Conservation (phyloP, 345 rosid genomes). For the Lumnitzera littorea region DNA sequence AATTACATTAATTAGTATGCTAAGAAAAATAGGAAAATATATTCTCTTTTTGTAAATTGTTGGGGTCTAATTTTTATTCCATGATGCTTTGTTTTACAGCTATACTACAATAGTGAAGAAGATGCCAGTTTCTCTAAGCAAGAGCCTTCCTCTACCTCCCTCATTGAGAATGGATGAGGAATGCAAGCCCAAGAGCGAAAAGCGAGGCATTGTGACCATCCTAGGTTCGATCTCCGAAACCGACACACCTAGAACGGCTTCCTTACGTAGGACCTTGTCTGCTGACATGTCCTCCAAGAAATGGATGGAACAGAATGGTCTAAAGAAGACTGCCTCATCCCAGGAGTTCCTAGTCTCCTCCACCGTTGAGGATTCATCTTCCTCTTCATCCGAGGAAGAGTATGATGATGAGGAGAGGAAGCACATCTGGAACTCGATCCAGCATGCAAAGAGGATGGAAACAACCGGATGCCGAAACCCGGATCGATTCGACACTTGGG, state of each 20-base stretch:
- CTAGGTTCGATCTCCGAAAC: slow-evolving; percentile 42
- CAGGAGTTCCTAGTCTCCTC: slow-evolving; percentile 25
- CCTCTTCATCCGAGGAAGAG: slow-evolving; percentile 24
- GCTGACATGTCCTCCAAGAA: slow-evolving; percentile 82
- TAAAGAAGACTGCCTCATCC: slow-evolving; percentile 60
- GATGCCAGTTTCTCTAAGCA: slow-evolving; percentile 43
- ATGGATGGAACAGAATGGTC: slow-evolving; percentile 48
- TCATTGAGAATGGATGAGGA: slow-evolving; percentile 36
- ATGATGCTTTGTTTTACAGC: no score
- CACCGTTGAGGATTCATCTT: slow-evolving; percentile 13
- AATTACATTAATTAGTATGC: no score
- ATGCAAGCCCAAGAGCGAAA: slow-evolving; percentile 17
- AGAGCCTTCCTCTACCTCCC: slow-evolving; percentile 37
- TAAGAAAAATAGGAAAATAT: no score
- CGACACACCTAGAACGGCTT: slow-evolving; percentile 23
- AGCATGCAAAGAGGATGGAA: slow-evolving; percentile 23
- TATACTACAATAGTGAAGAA: slow-evolving; percentile 10
- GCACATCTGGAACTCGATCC: slow-evolving; percentile 50
- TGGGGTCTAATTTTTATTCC: no score
- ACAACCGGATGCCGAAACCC: slow-evolving; percentile 22
- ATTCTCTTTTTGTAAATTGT: no score
- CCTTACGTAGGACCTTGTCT: slow-evolving; percentile 70
- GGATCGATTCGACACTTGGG: slow-evolving; percentile 48
- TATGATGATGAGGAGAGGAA: slow-evolving; percentile 8
- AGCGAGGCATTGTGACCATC: slow-evolving; percentile 79